Percentiles rank a stretch among this genome's conserved stretches.
phyloP scores from a whole-genome alignment of 2,329 filamentous ascomycete species.

The Didymella arachidicola region DNA sequence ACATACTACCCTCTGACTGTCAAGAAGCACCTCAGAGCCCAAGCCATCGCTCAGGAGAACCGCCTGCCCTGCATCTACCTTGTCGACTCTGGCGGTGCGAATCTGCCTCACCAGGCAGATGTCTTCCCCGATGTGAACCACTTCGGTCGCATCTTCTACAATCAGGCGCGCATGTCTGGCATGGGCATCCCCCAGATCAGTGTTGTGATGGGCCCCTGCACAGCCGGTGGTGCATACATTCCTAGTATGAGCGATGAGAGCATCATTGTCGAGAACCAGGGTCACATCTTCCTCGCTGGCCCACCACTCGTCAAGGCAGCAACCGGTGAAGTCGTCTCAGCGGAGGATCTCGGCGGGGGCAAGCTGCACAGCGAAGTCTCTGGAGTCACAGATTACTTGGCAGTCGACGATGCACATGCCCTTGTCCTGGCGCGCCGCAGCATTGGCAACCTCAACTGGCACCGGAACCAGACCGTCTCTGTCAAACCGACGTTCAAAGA shows the following conservation, averaged over 20 bases:
- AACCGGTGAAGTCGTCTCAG: conserved; percentile 88
- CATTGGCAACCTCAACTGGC: conserved; percentile 90
- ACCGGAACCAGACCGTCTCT: conserved; percentile 54
- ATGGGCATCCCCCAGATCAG: conserved; percentile 90
- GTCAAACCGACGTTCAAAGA: conserved; percentile 66
- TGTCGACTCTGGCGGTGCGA: conserved; percentile 94
- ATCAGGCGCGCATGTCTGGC: conserved; percentile 92
- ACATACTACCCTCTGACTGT: conserved; percentile 98
- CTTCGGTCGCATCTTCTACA: conserved; percentile 97
- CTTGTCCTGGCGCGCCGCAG: conserved; percentile 84
- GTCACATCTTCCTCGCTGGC: conserved; percentile 96
- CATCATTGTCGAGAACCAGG: conserved; percentile 94
- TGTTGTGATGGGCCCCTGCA: conserved; percentile 97
- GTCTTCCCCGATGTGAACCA: conserved; percentile 96
- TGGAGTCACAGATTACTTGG: conserved; percentile 93
- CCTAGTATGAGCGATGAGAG: conserved; percentile 97
- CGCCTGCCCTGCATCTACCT: conserved; percentile 86
- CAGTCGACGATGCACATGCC: conserved; percentile 92
- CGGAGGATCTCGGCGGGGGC: conserved; percentile 90
- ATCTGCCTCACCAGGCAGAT: conserved; percentile 92
- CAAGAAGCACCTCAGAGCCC: conserved; percentile 94
- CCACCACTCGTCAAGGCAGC: conserved; percentile 95
- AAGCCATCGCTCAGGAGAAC: conserved; percentile 90
- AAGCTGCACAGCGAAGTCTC: conserved; percentile 89
- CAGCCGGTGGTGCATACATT: conserved; percentile 93